Evolutionary conservation across 371 early-diverging fungal species (phyloP).

Genomic region (Syncephalastrum monosporum): DNA sequence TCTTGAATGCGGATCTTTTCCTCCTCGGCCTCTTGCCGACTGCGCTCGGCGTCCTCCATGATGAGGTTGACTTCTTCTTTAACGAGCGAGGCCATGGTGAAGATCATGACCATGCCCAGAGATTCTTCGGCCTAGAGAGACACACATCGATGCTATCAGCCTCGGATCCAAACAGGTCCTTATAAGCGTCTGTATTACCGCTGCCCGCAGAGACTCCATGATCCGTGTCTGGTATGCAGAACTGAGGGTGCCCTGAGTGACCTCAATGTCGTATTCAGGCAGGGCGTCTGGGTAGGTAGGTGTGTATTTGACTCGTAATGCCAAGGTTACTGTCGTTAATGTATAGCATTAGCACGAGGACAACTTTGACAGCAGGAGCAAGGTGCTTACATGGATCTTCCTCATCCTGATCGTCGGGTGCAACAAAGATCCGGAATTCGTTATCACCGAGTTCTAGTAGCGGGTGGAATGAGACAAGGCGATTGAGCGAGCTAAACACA

Average conservation of each 20-base stretch:
- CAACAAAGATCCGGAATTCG: conserved; percentile 49
- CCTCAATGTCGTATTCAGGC: conserved; percentile 68
- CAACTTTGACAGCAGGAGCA: not conserved
- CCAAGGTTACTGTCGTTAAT: conserved; percentile 39
- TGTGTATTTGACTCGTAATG: conserved; percentile 77
- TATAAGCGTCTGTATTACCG: conserved; percentile 29
- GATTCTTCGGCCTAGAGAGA: conserved; percentile 65
- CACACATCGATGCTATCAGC: not conserved
- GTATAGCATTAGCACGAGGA: no score
- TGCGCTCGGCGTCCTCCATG: conserved; percentile 53
- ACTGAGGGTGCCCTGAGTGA: conserved; percentile 49
- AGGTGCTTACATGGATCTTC: conserved; percentile 48
- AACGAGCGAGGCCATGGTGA: conserved; percentile 75
- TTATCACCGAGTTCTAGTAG: conserved; percentile 31
- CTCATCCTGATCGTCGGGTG: conserved; percentile 58
- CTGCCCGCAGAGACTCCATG: conserved; percentile 38
- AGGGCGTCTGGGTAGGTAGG: conserved; percentile 84
- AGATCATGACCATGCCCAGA: conserved; percentile 93
- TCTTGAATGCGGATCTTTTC: conserved; percentile 67
- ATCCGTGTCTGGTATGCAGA: conserved; percentile 48
- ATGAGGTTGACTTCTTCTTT: conserved; percentile 75
- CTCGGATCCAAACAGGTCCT: not conserved
- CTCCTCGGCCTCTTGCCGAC: conserved; percentile 52
- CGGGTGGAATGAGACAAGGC: not conserved
- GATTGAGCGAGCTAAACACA: conserved; percentile 13